Evolutionary conservation across 169 alveolate species (phyloP), one percentile per base, ranked within the genome.

Genomic region (Plasmodium sp.): DNA sequence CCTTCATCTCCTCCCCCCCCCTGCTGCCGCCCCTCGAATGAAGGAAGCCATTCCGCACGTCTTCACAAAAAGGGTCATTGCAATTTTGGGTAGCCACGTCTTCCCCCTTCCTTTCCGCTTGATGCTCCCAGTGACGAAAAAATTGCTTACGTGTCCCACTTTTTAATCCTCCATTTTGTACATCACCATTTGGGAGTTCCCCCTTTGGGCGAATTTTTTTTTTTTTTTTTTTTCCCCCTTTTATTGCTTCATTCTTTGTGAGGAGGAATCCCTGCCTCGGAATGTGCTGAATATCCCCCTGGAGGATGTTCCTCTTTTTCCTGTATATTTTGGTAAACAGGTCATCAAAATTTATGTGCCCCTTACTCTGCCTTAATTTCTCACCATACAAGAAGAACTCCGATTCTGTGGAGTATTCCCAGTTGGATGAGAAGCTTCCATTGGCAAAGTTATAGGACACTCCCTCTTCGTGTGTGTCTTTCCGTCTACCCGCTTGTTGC

Each of bases 301-400:
- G 67, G n/a, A 90, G 74, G 22, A 90, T 67, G 34, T 45, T 58
- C 56, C 18, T 80, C 71, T 90, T 92, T 54, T 92, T 92, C 62
- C 31, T 82, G 56, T 92, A 74, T 92, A 92, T 92, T 92, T 92
- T 92, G 34, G 92, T 72, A 31, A 92, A 92, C 34, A 92, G 62
- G 36, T 92, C 92, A 43, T 92, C 84, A 73, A 92, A 92, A 39
- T 92, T 92, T 80, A 90, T 90, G 56, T 34, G 9, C 73, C 83
- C 72, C 33, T 81, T 81, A 14, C 48, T 81, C 72, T 62, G n/a
- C 43, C 16, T 58, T 58, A 67, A 10, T 27, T 67, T 45, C 1
- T 54, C 51, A 12, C n/a, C 77, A 90, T 80, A 90, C 45, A 80
- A 51, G 27, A 14, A 51, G 62, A 51, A 39, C 39, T 81, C 92